Conservation (phyloP, 352 stramenopile genomes). For the Phytophthora sansomeana region DNA sequence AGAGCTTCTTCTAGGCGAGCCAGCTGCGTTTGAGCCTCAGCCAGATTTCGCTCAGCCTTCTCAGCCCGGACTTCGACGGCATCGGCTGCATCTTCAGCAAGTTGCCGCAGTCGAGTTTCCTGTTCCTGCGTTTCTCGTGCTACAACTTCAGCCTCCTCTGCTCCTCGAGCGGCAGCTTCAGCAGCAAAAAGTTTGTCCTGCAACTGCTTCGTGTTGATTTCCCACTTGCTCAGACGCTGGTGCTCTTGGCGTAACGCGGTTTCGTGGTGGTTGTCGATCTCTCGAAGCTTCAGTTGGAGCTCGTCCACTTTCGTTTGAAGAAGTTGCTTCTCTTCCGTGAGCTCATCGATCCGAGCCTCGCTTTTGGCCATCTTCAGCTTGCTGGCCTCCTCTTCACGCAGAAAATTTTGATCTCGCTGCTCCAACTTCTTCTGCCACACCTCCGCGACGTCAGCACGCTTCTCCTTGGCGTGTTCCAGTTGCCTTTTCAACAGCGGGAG, state of each 20-base stretch:
- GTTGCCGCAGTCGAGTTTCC: slow-evolving; percentile 50
- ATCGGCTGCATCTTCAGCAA: slow-evolving; percentile 56
- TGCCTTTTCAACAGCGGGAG: slow-evolving; percentile 63
- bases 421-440: slow-evolving; percentile 33
- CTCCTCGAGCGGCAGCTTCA: slow-evolving; percentile 36
- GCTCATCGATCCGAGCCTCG: slow-evolving; percentile 28
- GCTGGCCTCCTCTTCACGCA: slow-evolving; percentile 61
- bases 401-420: slow-evolving; percentile 58
- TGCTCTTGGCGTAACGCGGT: slow-evolving; percentile 30
- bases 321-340: slow-evolving; percentile 37
- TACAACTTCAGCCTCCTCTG: slow-evolving; percentile 36
- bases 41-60: slow-evolving; percentile 46
- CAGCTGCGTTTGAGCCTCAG: slow-evolving; percentile 38
- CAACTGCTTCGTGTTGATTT: slow-evolving; percentile 39
- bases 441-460: slow-evolving; percentile 33
- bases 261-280: slow-evolving; percentile 32
- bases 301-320: slow-evolving; percentile 37
- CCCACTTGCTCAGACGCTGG: slow-evolving; percentile 35
- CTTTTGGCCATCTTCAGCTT: slow-evolving; percentile 44
- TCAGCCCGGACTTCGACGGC: slow-evolving; percentile 49
- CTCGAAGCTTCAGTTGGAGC: slow-evolving; percentile 31
- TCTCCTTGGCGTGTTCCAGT: slow-evolving; percentile 58
- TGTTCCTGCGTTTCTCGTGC: slow-evolving; percentile 48
- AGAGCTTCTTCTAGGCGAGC: slow-evolving; percentile 55
- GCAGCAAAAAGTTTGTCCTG: slow-evolving; percentile 41